Percentiles rank a stretch among this genome's conserved stretches.
Evolutionary conservation across 169 alveolate species (phyloP).

Genomic region (Babesia bovis): DNA sequence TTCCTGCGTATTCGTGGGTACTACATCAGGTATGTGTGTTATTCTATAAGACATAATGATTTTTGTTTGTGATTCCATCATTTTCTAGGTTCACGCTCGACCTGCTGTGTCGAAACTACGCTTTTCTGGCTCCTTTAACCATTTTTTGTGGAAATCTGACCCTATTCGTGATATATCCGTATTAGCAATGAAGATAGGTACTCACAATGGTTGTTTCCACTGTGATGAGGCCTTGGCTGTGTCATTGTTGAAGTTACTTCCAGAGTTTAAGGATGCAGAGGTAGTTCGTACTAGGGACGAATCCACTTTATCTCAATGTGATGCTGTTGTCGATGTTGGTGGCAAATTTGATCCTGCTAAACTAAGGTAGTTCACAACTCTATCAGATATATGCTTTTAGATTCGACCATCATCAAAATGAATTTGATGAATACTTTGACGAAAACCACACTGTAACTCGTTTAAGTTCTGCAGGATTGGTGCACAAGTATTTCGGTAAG

Average conservation of each 20-base stretch:
- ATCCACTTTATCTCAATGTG: slow-evolving; percentile 78
- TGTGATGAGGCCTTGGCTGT: slow-evolving; percentile 78
- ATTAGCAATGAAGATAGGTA: slow-evolving; percentile 59
- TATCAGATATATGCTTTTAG: slow-evolving; percentile 53
- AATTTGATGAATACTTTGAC: slow-evolving; percentile 75
- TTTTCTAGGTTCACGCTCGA: neutral
- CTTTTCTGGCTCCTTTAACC: neutral
- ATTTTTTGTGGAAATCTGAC: neutral
- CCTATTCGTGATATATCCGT: neutral
- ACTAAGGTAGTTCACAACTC: slow-evolving; percentile 31
- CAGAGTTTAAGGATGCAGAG: slow-evolving; percentile 76
- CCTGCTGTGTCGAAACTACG: neutral
- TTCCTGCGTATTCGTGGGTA: slow-evolving; percentile 3
- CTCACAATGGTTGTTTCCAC: slow-evolving; percentile 78
- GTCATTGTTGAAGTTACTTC: slow-evolving; percentile 75
- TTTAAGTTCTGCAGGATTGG: slow-evolving; percentile 89
- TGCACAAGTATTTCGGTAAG: slow-evolving; percentile 87
- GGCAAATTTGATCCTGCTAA: slow-evolving; percentile 75
- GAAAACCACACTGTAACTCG: slow-evolving; percentile 74
- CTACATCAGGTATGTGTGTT: slow-evolving; percentile 9
- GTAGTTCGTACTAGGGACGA: slow-evolving; percentile 87
- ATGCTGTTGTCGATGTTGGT: slow-evolving; percentile 91
- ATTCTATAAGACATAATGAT: neutral
- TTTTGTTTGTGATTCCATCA: neutral
- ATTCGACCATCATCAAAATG: slow-evolving; percentile 91